These are phyloP conservation scores for Dendrothele bispora DNA, from an alignment of 768 basidiomycete genomes.

Conservation along the genomic window DNA sequence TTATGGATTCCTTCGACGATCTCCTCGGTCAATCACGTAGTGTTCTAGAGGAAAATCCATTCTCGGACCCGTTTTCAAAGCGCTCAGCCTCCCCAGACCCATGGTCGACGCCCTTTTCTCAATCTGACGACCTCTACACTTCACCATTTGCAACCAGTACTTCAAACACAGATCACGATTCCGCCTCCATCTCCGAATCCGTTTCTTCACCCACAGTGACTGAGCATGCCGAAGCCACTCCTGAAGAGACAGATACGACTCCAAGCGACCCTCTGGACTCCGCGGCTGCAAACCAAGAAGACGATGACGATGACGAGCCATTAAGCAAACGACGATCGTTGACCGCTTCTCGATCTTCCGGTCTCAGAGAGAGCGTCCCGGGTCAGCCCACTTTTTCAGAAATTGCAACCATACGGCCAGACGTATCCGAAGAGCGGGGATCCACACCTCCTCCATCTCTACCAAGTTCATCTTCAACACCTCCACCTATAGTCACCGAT, in stretches of 20 bases:
- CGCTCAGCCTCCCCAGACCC: constrained; percentile 74
- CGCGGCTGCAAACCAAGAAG: constrained; percentile 20
- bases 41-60: constrained; percentile 73
- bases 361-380: constrained; percentile 52
- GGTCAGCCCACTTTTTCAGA: constrained; percentile 35
- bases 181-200: constrained; percentile 23
- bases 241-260: constrained; percentile 19
- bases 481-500: constrained; percentile 16
- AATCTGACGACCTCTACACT: constrained; percentile 7
- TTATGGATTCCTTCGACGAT: constrained; percentile 81
- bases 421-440: constrained; percentile 30
- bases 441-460: constrained; percentile 21
- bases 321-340: constrained; percentile 18
- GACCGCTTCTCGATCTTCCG: constrained; percentile 33
- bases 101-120: constrained; percentile 63
- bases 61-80: constrained; percentile 70
- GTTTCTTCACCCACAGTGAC: constrained; percentile 20
- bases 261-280: constrained; percentile 36
- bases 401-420: constrained; percentile 42
- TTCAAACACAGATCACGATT: constrained; percentile 18
- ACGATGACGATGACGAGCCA: constrained; percentile 31
- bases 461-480: constrained; percentile 10
- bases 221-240: constrained; percentile 24
- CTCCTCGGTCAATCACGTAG: constrained; percentile 60
- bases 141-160: constrained; percentile 27